Evolutionary conservation across 768 basidiomycete species (phyloP).

Genomic region (Erythrobasidium yunnanense): DNA sequence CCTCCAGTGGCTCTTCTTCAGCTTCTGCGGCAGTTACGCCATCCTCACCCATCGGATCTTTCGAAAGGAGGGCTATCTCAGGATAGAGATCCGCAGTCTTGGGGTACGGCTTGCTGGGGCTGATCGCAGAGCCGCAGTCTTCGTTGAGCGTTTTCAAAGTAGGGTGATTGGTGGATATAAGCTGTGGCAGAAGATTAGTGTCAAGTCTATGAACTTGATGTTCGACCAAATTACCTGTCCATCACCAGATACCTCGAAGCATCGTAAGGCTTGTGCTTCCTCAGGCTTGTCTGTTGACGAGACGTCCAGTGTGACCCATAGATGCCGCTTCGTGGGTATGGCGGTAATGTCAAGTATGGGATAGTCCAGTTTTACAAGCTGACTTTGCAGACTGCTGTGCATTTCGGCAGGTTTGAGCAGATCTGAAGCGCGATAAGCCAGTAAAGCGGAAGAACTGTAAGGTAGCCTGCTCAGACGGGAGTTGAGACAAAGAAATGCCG

Average conservation of each 20-base stretch:
- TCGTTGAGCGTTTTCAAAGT: background rate
- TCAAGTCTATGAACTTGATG: background rate
- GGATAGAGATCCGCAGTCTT: background rate
- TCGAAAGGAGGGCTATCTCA: slow-evolving; percentile 6
- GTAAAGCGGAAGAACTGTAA: background rate
- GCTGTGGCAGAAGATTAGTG: background rate
- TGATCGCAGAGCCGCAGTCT: background rate
- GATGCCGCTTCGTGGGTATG: background rate
- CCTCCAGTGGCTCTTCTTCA: slow-evolving; percentile 1
- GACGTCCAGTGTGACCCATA: background rate
- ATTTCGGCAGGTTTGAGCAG: background rate
- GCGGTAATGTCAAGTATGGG: slow-evolving; percentile 10
- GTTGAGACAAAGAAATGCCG: background rate
- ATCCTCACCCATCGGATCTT: background rate
- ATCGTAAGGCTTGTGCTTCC: background rate
- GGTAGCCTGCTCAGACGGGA: background rate
- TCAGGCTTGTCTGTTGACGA: background rate
- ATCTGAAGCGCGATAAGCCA: background rate
- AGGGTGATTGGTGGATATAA: background rate
- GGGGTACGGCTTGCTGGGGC: background rate
- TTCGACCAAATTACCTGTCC: background rate
- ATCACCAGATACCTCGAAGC: background rate
- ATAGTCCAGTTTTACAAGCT: background rate
- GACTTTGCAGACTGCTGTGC: background rate
- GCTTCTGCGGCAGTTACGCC: background rate